A percentile compares a stretch with the other conserved stretches of the same genome.
Evolutionary conservation across 2,329 filamentous ascomycete species (phyloP).

Genomic region (Hypocreales sp.): DNA sequence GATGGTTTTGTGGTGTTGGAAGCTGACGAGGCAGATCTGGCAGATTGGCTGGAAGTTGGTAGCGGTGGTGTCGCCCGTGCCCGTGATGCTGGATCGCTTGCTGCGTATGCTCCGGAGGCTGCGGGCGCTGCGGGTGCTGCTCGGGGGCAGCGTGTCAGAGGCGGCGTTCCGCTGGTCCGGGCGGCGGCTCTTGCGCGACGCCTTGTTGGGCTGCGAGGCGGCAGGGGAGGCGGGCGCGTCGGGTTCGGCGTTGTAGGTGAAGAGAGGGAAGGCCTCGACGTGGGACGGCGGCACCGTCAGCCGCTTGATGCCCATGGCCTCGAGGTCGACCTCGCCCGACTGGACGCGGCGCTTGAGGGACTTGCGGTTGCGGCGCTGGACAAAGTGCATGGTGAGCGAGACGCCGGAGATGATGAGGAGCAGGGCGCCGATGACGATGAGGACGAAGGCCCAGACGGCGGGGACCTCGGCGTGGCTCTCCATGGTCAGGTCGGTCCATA

Average conservation of each 20-base stretch:
- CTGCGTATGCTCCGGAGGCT: conserved; percentile 17
- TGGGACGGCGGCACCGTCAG: conserved; percentile 59
- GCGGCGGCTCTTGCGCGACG: conserved; percentile 14
- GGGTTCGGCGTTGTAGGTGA: conserved; percentile 52
- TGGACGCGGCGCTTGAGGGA: conserved; percentile 55
- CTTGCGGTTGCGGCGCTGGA: conserved; percentile 57
- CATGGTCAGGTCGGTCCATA: conserved; percentile 40
- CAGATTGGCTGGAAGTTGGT: conserved; percentile 65
- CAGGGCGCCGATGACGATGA: conserved; percentile 57
- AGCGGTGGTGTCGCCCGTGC: conserved; percentile 20
- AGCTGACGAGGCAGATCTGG: conserved; percentile 80
- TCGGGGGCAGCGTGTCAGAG: conserved; percentile 9
- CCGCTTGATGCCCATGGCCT: conserved; percentile 71
- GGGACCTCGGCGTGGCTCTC: conserved; percentile 38
- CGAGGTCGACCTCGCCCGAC: conserved; percentile 70
- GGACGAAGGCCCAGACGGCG: conserved; percentile 66
- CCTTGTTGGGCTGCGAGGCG: conserved; percentile 14
- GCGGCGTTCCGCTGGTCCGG: conserved; percentile 13
- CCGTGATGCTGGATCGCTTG: conserved; percentile 20
- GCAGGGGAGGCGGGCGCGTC: conserved; percentile 15
- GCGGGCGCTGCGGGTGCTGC: conserved; percentile 8
- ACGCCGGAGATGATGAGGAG: conserved; percentile 50
- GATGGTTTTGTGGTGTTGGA: conserved; percentile 40
- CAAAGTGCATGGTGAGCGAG: conserved; percentile 58
- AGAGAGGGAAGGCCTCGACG: conserved; percentile 62